Percentiles rank a stretch among this genome's conserved stretches.
These are phyloP conservation scores for Boletus rubroflammeus DNA, from an alignment of 768 basidiomycete species.

Conservation along the genomic window DNA sequence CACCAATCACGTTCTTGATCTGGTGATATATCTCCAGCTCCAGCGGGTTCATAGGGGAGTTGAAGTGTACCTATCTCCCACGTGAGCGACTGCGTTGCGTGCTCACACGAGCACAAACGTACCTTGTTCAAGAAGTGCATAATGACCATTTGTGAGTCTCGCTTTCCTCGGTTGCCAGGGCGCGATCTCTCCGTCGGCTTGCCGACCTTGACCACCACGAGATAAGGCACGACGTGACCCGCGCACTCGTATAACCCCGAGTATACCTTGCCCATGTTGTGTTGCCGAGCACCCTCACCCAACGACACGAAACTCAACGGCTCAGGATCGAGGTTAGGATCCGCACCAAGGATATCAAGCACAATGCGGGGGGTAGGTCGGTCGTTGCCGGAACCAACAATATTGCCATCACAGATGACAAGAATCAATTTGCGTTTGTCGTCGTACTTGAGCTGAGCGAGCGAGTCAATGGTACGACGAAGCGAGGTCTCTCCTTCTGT, in stretches of 20 bases:
- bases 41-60: constrained; percentile 91
- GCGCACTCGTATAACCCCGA: constrained; percentile 92
- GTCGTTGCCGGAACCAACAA: constrained; percentile 96
- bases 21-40: constrained; percentile 99
- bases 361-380: constrained; percentile 95
- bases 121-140: constrained; percentile 99
- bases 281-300: constrained; percentile 92
- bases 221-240: constrained; percentile 94
- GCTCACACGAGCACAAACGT: constrained; percentile 7
- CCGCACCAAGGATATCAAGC: constrained; percentile 92
- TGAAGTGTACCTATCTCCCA: constrained; percentile 80
- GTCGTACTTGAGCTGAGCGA: constrained; percentile 93
- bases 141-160: constrained; percentile 93
- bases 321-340: constrained; percentile 90
- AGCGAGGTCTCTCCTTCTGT: constrained; percentile 91
- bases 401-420: constrained; percentile 96
- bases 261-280: constrained; percentile 98
- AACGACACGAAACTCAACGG: constrained; percentile 91
- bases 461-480: constrained; percentile 85
- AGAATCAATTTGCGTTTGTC: constrained; percentile 95
- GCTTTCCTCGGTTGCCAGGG: constrained; percentile 97
- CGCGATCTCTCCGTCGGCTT: constrained; percentile 91
- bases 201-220: constrained; percentile 90
- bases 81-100: not conserved
- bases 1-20: constrained; percentile 99